A percentile compares a stretch with the other conserved stretches of the same genome.
phyloP scores from a whole-genome alignment of 2,329 filamentous ascomycete species.

The Ambrosiella xylebori region DNA sequence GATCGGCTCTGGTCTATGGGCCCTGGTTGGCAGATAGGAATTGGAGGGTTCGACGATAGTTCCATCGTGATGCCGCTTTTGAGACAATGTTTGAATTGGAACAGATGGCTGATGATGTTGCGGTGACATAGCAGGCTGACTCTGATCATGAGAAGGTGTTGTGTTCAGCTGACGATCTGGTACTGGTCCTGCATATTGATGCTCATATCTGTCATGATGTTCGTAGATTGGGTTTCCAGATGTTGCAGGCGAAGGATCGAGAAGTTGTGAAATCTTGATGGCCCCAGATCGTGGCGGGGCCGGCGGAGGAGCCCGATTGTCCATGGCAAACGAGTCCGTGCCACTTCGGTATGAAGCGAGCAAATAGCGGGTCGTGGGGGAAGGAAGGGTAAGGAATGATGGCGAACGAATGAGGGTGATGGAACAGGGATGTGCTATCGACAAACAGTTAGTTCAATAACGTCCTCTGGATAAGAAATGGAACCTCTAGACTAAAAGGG shows the following conservation, averaged over 20 bases:
- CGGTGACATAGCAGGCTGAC: not conserved
- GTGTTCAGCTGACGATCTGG: not conserved
- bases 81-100: not conserved
- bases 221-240: not conserved
- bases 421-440: not conserved
- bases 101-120: not conserved
- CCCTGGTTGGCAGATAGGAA: too few relatives aligned
- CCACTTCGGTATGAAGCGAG: not conserved
- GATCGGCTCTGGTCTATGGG: not conserved
- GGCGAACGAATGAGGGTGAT: not conserved
- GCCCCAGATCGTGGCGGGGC: not conserved
- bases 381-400: not conserved
- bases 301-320: not conserved
- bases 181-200: not conserved
- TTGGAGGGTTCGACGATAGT: not conserved
- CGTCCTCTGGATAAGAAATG: not conserved
- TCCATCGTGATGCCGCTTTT: not conserved
- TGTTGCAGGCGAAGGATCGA: not conserved
- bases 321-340: not conserved
- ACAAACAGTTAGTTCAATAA: not conserved
- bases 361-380: not conserved
- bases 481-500: too few relatives aligned
- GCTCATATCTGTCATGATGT: not conserved
- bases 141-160: not conserved
- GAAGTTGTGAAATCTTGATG: not conserved